These are phyloP conservation scores for Pichia occidentalis DNA, from an alignment of 805 yeast genomes.

Conservation along the genomic window DNA sequence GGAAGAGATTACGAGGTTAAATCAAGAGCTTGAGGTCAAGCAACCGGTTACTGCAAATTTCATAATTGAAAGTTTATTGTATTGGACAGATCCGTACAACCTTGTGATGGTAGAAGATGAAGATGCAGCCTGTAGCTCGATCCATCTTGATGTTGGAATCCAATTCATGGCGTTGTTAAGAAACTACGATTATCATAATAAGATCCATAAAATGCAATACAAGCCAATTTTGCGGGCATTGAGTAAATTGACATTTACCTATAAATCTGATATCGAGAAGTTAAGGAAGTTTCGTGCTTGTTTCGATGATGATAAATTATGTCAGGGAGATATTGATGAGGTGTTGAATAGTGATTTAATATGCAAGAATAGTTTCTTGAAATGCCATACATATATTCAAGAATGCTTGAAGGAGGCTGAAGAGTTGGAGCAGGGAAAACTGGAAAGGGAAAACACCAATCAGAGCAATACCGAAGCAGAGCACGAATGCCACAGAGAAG, in stretches of 20 bases:
- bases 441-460: conserved; percentile 12
- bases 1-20: conserved; percentile 34
- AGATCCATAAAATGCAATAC: conserved; percentile 44
- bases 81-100: conserved; percentile 80
- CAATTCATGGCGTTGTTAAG: conserved; percentile 48
- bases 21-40: conserved; percentile 24
- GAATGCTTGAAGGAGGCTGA: conserved; percentile 20
- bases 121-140: conserved; percentile 35
- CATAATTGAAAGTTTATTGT: conserved; percentile 63
- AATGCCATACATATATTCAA: conserved; percentile 23
- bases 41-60: conserved; percentile 38
- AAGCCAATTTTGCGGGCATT: conserved; percentile 48
- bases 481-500: not conserved
- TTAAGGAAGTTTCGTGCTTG: conserved; percentile 20
- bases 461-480: conserved; percentile 13
- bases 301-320: conserved; percentile 19
- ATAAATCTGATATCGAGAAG: conserved; percentile 17
- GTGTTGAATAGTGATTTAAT: conserved; percentile 21
- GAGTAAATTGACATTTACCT: conserved; percentile 41
- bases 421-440: conserved; percentile 6
- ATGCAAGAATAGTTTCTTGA: conserved; percentile 20
- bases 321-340: conserved; percentile 23
- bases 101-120: conserved; percentile 44
- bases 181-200: conserved; percentile 39
- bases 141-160: conserved; percentile 51